These are phyloP conservation scores for Hypericum androsaemum DNA, from an alignment of 345 rosid genomes.

Conservation along the genomic window DNA sequence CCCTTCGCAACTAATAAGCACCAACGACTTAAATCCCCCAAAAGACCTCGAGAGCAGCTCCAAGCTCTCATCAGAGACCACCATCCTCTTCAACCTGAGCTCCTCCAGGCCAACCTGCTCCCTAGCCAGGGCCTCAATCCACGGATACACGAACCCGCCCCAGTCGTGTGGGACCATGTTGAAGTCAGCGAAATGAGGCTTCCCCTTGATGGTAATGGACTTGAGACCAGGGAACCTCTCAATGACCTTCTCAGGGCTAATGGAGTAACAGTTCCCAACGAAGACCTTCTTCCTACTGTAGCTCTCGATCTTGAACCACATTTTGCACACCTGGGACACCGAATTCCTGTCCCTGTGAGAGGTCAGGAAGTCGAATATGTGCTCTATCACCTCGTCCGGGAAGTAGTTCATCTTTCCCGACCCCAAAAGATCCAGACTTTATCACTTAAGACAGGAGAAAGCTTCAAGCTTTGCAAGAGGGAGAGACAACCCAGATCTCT, in stretches of 20 bases:
- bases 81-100: slow-evolving; percentile 92
- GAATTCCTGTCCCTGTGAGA: slow-evolving; percentile 72
- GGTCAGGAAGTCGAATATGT: slow-evolving; percentile 59
- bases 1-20: slow-evolving; percentile 94
- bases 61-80: slow-evolving; percentile 69
- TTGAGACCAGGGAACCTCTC: slow-evolving; percentile 64
- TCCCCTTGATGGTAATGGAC: slow-evolving; percentile 75
- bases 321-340: slow-evolving; percentile 71
- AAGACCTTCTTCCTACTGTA: slow-evolving; percentile 51
- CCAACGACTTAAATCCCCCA: slow-evolving; percentile 68
- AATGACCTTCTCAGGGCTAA: slow-evolving; percentile 60
- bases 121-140: slow-evolving; percentile 67
- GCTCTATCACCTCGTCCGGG: slow-evolving; percentile 92
- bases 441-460: too few species aligned
- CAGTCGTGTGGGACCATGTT: slow-evolving; percentile 88
- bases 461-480: too few species aligned
- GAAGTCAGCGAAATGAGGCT: slow-evolving; percentile 97
- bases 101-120: slow-evolving; percentile 65
- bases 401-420: slow-evolving; percentile 68
- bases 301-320: slow-evolving; percentile 87
- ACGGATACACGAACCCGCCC: slow-evolving; percentile 74
- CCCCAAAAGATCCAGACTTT: too few species aligned
- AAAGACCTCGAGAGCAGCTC: slow-evolving; percentile 70
- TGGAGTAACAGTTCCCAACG: slow-evolving; percentile 82
- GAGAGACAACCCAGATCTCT: too few species aligned